phyloP scores from a whole-genome alignment of 2,329 filamentous ascomycete genomes.

The Fusarium sp. region DNA sequence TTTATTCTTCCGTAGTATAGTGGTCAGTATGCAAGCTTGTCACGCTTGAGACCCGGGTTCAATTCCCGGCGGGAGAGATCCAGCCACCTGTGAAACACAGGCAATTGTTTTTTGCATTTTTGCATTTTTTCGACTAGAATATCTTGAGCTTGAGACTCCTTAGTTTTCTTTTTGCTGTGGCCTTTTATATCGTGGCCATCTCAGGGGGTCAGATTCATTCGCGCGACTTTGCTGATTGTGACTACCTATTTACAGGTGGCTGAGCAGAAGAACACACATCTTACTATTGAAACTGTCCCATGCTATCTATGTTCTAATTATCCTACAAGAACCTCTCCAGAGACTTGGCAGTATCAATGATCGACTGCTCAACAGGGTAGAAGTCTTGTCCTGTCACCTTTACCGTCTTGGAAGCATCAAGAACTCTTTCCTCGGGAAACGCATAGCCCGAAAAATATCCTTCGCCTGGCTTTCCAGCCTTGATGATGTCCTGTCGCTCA shows the following conservation, averaged over 20 bases:
- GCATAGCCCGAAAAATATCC: constrained; percentile 31
- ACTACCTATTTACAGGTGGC: too few species aligned
- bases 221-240: too few species aligned
- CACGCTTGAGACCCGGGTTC: constrained; percentile 10
- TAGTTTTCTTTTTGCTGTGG: neutral
- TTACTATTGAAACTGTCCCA: neutral
- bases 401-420: constrained; percentile 37
- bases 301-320: neutral
- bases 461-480: constrained; percentile 32
- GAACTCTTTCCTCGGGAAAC: constrained; percentile 12
- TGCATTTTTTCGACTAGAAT: neutral
- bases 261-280: too few species aligned
- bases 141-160: too few species aligned
- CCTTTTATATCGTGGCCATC: too few species aligned
- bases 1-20: constrained; percentile 5
- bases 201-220: too few species aligned
- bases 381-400: constrained; percentile 32
- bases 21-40: constrained; percentile 9
- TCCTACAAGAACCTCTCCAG: constrained; percentile 34
- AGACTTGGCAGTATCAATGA: constrained; percentile 38
- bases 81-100: neutral
- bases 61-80: constrained; percentile 4
- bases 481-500: constrained; percentile 32
- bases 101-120: neutral
- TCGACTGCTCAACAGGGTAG: constrained; percentile 32